phyloP scores from a whole-genome alignment of 108 stramenopile species.

The Nitzschia palea region DNA sequence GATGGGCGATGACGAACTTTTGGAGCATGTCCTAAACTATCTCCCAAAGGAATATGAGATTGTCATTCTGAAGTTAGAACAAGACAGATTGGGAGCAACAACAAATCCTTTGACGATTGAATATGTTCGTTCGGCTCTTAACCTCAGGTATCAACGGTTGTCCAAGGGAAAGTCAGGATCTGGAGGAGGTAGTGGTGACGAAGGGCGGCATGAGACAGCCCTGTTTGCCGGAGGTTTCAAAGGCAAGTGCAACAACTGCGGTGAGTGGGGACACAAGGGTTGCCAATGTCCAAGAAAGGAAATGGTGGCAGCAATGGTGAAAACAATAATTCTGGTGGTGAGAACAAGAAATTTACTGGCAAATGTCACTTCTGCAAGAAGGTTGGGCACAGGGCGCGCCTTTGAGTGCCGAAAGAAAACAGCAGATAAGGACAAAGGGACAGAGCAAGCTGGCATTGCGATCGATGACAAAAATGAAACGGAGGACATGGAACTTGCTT shows the following conservation, averaged over 20 bases:
- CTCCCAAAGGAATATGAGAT: constrained; percentile 11
- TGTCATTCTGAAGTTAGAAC: background rate
- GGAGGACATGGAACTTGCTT: background rate
- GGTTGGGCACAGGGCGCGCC: constrained; percentile 13
- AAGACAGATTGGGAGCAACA: background rate
- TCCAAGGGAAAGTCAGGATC: background rate
- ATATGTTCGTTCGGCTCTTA: background rate
- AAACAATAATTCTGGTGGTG: background rate
- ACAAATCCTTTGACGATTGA: constrained; percentile 2
- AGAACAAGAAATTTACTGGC: constrained; percentile 8
- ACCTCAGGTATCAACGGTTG: background rate
- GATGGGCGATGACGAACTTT: background rate
- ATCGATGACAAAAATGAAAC: background rate
- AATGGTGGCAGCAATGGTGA: background rate
- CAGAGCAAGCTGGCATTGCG: background rate
- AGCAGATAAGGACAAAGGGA: constrained; percentile 1
- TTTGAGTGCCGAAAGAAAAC: constrained; percentile 3
- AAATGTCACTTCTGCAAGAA: constrained; percentile 17
- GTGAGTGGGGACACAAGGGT: background rate
- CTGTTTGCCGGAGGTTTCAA: background rate
- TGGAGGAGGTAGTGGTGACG: background rate
- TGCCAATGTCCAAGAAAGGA: background rate
- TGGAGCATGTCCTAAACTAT: constrained; percentile 4
- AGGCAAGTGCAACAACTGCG: constrained; percentile 1
- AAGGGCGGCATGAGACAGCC: background rate